A percentile compares a stretch with the other conserved stretches of the same genome.
Conservation (phyloP, 2,329 filamentous ascomycete species). For the Penicillium sp. region DNA sequence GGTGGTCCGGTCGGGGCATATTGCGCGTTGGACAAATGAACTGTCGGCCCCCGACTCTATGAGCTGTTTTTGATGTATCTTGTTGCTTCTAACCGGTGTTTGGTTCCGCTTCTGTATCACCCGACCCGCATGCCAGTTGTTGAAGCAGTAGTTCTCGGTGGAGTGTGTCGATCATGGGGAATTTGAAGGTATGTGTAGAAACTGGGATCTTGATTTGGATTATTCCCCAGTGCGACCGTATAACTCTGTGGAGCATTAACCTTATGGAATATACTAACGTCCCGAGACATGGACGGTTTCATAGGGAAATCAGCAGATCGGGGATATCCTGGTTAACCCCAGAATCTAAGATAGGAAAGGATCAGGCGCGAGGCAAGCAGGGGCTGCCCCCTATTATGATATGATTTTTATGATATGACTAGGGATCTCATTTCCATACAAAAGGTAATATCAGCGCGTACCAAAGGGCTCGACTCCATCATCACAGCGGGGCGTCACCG, state of each 20-base stretch:
- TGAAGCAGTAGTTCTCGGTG: slow-evolving; percentile 6
- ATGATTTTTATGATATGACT: background rate
- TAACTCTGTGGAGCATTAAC: background rate
- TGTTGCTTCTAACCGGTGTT: slow-evolving; percentile 2
- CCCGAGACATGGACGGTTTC: background rate
- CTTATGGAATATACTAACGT: background rate
- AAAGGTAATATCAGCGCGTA: background rate
- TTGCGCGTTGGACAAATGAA: slow-evolving; percentile 17
- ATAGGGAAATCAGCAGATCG: background rate
- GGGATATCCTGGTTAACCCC: slow-evolving; percentile 5
- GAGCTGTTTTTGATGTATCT: background rate
- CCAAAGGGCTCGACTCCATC: slow-evolving; percentile 24
- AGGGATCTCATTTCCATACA: background rate
- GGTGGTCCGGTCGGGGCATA: slow-evolving; percentile 12
- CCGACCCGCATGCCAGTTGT: slow-evolving; percentile 24
- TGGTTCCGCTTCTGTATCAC: slow-evolving; percentile 17
- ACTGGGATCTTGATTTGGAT: slow-evolving; percentile 1
- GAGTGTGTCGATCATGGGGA: slow-evolving; percentile 19
- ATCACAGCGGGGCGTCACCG: slow-evolving; percentile 25
- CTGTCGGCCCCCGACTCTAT: background rate
- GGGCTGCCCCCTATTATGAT: slow-evolving; percentile 1
- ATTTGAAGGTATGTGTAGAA: background rate
- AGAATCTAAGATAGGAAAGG: slow-evolving; percentile 16
- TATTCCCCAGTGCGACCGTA: background rate
- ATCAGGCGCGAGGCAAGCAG: slow-evolving; percentile 17